Evolutionary conservation across 805 yeast genomes (phyloP).

Genomic region (Yamadazyma akitaensis): DNA sequence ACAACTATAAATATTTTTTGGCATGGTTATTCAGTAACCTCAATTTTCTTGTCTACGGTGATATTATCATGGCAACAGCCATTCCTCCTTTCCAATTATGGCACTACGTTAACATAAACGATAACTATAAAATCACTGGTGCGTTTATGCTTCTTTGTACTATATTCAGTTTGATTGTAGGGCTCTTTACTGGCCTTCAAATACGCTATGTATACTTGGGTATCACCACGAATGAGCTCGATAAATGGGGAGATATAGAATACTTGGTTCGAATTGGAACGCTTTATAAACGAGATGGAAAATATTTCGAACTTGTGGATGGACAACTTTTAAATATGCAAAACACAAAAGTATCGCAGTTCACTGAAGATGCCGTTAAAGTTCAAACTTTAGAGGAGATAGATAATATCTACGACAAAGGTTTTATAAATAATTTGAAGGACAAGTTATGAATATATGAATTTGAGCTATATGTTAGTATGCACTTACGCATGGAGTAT

Average conservation of each 20-base stretch:
- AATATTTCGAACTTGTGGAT: constrained; percentile 22
- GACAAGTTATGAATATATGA: constrained; percentile 15
- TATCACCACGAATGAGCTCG: constrained; percentile 70
- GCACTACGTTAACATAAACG: constrained; percentile 24
- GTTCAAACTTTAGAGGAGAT: constrained; percentile 9
- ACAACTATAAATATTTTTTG: constrained; percentile 61
- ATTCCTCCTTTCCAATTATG: constrained; percentile 12
- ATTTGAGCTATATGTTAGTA: constrained; percentile 1
- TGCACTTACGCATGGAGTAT: constrained; percentile 8
- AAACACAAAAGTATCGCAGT: constrained; percentile 7
- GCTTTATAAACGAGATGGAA: constrained; percentile 22
- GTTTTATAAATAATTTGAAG: constrained; percentile 41
- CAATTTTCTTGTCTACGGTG: constrained; percentile 40
- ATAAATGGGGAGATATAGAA: constrained; percentile 67
- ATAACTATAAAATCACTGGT: constrained; percentile 38
- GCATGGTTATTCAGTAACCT: constrained; percentile 51
- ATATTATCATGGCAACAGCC: constrained; percentile 16
- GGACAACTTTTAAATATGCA: constrained; percentile 10
- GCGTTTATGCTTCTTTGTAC: constrained; percentile 38
- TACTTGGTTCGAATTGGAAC: constrained; percentile 33
- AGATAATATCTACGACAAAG: constrained; percentile 47
- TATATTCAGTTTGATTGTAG: constrained; percentile 34
- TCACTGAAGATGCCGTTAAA: constrained; percentile 1
- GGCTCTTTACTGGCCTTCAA: constrained; percentile 43
- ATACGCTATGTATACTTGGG: constrained; percentile 55